Evolutionary conservation across 805 yeast genomes (phyloP).

Genomic region (Dipodascus albidus): DNA sequence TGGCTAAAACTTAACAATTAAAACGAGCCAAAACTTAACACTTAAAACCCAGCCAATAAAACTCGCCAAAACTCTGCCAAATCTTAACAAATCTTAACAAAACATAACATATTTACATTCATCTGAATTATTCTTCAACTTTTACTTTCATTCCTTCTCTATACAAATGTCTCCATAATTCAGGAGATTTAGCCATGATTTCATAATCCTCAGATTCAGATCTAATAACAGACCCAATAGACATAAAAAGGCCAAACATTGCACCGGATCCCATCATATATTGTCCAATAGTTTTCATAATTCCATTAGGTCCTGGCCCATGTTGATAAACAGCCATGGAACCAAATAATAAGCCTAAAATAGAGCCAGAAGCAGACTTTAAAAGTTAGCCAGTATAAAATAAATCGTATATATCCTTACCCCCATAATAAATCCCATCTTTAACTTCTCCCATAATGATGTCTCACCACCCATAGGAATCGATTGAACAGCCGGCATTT

Average conservation of each 20-base stretch:
- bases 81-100: neutral
- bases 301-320: slow-evolving; percentile 98
- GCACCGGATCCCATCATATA: slow-evolving; percentile 95
- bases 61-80: too few species aligned
- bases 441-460: slow-evolving; percentile 88
- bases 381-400: neutral
- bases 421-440: slow-evolving; percentile 98
- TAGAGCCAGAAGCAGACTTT: slow-evolving; percentile 71
- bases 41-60: neutral
- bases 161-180: neutral
- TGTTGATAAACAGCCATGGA: slow-evolving; percentile 81
- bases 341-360: slow-evolving; percentile 91
- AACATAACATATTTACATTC: neutral
- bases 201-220: slow-evolving; percentile 15
- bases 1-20: too few species aligned
- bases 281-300: slow-evolving; percentile 92
- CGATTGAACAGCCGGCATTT: slow-evolving; percentile 25
- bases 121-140: neutral
- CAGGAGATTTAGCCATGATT: neutral
- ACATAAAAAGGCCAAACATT: slow-evolving; percentile 93
- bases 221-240: slow-evolving; percentile 65
- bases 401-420: slow-evolving; percentile 25
- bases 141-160: neutral
- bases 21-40: neutral
- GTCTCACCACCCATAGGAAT: slow-evolving; percentile 32